A percentile compares a stretch with the other conserved stretches of the same genome.
phyloP scores from a whole-genome alignment of 495 filamentous ascomycete genomes.

The Lentithecium fluviatile region DNA sequence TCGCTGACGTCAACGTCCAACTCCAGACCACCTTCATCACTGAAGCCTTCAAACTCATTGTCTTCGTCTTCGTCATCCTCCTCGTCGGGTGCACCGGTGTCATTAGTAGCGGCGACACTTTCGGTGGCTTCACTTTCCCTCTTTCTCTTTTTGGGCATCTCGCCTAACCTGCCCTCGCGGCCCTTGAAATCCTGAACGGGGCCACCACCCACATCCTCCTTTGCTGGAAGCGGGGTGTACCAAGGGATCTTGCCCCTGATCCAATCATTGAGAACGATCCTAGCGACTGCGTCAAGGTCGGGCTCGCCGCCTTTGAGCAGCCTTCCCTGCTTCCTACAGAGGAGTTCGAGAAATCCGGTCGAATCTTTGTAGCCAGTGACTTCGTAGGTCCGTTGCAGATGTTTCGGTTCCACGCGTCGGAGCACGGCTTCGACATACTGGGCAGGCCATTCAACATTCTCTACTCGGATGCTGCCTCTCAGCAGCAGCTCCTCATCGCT shows the following conservation, averaged over 20 bases:
- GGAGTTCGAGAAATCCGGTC: constrained; percentile 78
- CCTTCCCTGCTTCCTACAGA: constrained; percentile 83
- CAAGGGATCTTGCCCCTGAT: constrained; percentile 92
- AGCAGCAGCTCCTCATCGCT: constrained; percentile 87
- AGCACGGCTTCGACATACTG: constrained; percentile 90
- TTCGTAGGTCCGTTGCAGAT: constrained; percentile 91
- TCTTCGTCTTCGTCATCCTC: constrained; percentile 43
- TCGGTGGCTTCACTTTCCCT: constrained; percentile 41
- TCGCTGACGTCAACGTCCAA: constrained; percentile 21
- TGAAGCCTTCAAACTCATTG: constrained; percentile 56
- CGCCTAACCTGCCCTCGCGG: constrained; percentile 60
- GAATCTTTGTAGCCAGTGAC: constrained; percentile 71
- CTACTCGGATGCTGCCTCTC: constrained; percentile 85
- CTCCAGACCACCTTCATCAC: constrained; percentile 44
- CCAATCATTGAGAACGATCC: constrained; percentile 95
- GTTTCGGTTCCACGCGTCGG: constrained; percentile 72
- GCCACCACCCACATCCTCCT: constrained; percentile 50
- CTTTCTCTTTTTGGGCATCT: constrained; percentile 61
- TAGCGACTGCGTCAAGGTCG: constrained; percentile 88
- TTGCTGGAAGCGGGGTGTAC: constrained; percentile 76
- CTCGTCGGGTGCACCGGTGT: constrained; percentile 21
- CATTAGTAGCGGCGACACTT: constrained; percentile 39
- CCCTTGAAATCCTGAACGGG: constrained; percentile 53
- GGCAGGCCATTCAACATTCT: constrained; percentile 91
- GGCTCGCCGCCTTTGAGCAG: constrained; percentile 87